A percentile compares a stretch with the other conserved stretches of the same genome.
Conservation (phyloP, 768 basidiomycete genomes). For the Collybia mongolica region DNA sequence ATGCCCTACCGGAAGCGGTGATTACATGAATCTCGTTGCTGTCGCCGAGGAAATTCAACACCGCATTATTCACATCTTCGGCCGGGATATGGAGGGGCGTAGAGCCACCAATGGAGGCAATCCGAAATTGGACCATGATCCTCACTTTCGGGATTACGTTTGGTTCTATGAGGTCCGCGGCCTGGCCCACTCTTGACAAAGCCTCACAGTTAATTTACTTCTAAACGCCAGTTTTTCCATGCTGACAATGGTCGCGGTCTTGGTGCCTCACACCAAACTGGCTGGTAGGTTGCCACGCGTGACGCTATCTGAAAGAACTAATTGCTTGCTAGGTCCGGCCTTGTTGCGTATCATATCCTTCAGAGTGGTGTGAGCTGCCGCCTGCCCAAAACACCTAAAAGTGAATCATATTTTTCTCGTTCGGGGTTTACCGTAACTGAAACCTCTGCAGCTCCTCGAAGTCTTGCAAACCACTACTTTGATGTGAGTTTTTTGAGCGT, state of each 20-base stretch:
- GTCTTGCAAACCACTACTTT: constrained; percentile 89
- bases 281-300: constrained; percentile 61
- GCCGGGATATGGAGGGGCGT: constrained; percentile 83
- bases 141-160: constrained; percentile 95
- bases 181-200: not conserved
- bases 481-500: constrained; percentile 56
- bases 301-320: not conserved
- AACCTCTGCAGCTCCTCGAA: constrained; percentile 67
- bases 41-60: constrained; percentile 99
- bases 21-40: constrained; percentile 91
- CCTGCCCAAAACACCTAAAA: constrained; percentile 91
- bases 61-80: constrained; percentile 97
- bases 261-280: constrained; percentile 97
- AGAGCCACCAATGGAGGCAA: constrained; percentile 93
- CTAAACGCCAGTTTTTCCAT: constrained; percentile 77
- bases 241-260: constrained; percentile 90
- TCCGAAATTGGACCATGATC: constrained; percentile 83
- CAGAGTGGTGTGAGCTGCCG: constrained; percentile 89
- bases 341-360: constrained; percentile 88
- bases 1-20: constrained; percentile 96
- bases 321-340: constrained; percentile 62
- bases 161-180: constrained; percentile 86
- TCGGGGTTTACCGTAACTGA: constrained; percentile 3
- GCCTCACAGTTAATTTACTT: not conserved
- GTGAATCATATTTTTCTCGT: constrained; percentile 41